Conservation (phyloP, 331 rosid species). For the Prunus yedoensis region DNA sequence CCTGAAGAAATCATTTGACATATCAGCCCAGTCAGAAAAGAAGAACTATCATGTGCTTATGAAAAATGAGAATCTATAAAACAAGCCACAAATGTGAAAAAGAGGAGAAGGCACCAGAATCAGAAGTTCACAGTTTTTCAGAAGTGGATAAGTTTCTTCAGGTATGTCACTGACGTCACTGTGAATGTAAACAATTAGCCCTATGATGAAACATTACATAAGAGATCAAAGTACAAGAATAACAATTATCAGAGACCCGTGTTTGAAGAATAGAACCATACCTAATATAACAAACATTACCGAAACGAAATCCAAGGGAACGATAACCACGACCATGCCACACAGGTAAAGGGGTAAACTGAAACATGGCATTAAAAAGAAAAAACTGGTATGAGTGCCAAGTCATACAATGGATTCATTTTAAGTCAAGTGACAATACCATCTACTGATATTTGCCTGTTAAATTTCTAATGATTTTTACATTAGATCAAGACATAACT, state of each 20-base stretch:
- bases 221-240: not conserved
- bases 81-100: not conserved
- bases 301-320: conserved; percentile 90
- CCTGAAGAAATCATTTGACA: conserved; percentile 45
- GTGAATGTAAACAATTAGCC: conserved; percentile 32
- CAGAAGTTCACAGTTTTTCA: conserved; percentile 72
- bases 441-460: not conserved
- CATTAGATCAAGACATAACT: not conserved
- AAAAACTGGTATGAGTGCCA: not conserved
- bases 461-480: not conserved
- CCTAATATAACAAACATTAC: conserved; percentile 92
- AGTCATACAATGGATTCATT: not conserved
- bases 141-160: conserved; percentile 88
- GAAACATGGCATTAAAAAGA: conserved; percentile 31
- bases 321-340: conserved; percentile 92
- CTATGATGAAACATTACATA: not conserved
- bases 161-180: conserved; percentile 95
- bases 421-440: not conserved
- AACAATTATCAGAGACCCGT: not conserved
- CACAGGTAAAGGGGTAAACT: conserved; percentile 89
- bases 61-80: not conserved
- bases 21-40: conserved; percentile 7
- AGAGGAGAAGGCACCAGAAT: conserved; percentile 56
- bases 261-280: conserved; percentile 34
- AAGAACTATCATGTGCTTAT: not conserved